These are phyloP conservation scores for Lecanicillium sp. DNA, from an alignment of 2,329 filamentous ascomycete species.

Conservation along the genomic window DNA sequence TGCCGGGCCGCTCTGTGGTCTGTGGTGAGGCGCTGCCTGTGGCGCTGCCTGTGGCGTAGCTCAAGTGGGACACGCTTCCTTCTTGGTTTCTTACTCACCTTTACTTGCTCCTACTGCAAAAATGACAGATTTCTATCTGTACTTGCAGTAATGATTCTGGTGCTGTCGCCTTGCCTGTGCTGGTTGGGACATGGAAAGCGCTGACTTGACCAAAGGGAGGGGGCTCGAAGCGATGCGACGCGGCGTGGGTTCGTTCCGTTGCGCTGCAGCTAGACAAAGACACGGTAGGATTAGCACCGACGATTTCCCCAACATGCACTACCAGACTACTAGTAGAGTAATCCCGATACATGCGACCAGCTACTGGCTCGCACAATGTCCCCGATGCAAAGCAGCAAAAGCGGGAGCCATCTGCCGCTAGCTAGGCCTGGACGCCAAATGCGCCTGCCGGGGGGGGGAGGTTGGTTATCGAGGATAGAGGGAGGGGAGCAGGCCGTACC, in stretches of 20 bases:
- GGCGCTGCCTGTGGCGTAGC: too few relatives aligned
- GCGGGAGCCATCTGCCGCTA: conserved; percentile 12
- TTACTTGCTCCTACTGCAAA: too few relatives aligned
- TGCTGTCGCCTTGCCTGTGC: conserved; percentile 3
- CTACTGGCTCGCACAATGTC: not conserved
- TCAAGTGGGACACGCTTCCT: too few relatives aligned
- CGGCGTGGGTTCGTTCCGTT: conserved; percentile 7
- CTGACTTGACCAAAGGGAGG: not conserved
- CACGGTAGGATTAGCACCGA: conserved; percentile 2
- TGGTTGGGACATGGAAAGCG: not conserved
- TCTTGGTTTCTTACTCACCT: too few relatives aligned
- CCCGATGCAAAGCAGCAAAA: conserved; percentile 4
- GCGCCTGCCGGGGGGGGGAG: not conserved
- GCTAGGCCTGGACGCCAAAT: not conserved
- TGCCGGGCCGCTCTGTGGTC: too few relatives aligned
- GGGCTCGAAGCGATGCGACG: not conserved
- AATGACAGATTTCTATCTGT: too few relatives aligned
- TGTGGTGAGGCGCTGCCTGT: too few relatives aligned
- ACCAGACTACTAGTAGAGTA: too few relatives aligned
- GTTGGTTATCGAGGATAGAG: not conserved
- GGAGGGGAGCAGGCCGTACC: not conserved
- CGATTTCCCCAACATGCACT: not conserved
- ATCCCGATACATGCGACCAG: too few relatives aligned
- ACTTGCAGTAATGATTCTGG: too few relatives aligned
- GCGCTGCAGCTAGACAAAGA: conserved; percentile 11